Evolutionary conservation across 345 rosid genomes (phyloP), one percentile per base, ranked within the genome.

Genomic region (Populus deltoides): DNA sequence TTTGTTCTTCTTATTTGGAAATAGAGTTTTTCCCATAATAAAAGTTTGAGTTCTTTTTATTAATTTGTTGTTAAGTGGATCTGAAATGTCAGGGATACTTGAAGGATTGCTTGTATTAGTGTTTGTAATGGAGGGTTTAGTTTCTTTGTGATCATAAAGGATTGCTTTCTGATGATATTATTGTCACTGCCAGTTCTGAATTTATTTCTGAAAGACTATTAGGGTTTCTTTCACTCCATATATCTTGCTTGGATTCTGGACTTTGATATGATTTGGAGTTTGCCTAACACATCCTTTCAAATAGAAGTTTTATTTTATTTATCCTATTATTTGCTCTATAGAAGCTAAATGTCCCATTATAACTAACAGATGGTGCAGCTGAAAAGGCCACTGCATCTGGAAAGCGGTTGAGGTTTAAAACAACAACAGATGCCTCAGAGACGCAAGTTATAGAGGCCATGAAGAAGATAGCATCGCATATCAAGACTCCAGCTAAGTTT

Each of bases 381-480:
- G 90, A 76, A 83, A 91, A 78, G 16, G 35, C 67, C 10, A 22
- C 10, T 45, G 75, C 59, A 24, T 39, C 81, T 7, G 81, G 38
- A 74, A 81, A 87, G 83, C 86, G 91, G 63, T 78, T 92, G 83
- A 92, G 95, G 87, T 96, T 96, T 82, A 94, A 94, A 87, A 96
- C 91, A 17, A 90, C 94, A 39, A 91, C 93, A 0, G 97, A 96
- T 89, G 95, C 95, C 61, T 92, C 99, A 0, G 97, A 90, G 72
- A 83, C 80, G 17, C 97, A 96, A 88, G 85, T 93, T 29, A 82
- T 91, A 3, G 97, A 96, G 68, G 98, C 98, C 16, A 94, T 96
- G 98, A 89, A 90, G 86, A 96, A 91, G 88, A 94, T 96, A 75
- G 90, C 97, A 7, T 94, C 90, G 1, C 99, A 96, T 80, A 90